Evolutionary conservation across 768 basidiomycete genomes (phyloP).

Genomic region (Polyporus arcularius): DNA sequence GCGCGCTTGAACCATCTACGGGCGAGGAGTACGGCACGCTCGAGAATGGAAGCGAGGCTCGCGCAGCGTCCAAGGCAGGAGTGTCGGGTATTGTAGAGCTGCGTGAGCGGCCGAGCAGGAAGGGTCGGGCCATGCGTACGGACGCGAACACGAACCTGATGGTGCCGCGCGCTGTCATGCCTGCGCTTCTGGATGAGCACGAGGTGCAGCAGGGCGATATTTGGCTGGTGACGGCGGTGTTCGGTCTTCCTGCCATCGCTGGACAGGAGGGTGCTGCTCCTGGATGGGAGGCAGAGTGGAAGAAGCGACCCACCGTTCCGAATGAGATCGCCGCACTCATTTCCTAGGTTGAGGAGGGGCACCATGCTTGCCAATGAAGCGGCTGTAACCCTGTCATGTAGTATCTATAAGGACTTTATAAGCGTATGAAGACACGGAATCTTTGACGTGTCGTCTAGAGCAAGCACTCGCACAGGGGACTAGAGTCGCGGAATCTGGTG

Average conservation of each 20-base stretch:
- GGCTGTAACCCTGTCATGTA: too few relatives aligned
- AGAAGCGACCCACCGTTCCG: slow-evolving; percentile 45
- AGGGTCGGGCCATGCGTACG: slow-evolving; percentile 53
- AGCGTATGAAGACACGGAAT: too few relatives aligned
- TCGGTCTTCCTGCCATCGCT: slow-evolving; percentile 52
- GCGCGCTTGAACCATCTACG: slow-evolving; percentile 53
- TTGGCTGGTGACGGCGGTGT: slow-evolving; percentile 69
- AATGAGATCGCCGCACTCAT: slow-evolving; percentile 33
- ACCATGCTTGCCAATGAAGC: too few relatives aligned
- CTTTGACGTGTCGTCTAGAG: too few relatives aligned
- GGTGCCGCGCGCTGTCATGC: slow-evolving; percentile 65
- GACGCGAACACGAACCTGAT: slow-evolving; percentile 77
- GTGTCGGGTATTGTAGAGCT: slow-evolving; percentile 63
- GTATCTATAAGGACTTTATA: too few relatives aligned
- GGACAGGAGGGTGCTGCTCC: slow-evolving; percentile 36
- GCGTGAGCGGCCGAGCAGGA: slow-evolving; percentile 30
- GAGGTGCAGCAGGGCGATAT: slow-evolving; percentile 39
- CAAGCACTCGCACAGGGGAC: background rate
- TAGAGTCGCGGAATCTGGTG: background rate
- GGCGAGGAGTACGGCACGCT: slow-evolving; percentile 48
- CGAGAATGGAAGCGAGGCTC: slow-evolving; percentile 46
- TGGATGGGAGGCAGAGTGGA: slow-evolving; percentile 53
- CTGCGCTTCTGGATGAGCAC: slow-evolving; percentile 57
- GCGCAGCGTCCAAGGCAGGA: slow-evolving; percentile 61
- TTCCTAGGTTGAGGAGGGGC: background rate